Base-by-base conservation (phyloP, 176 grass and related monocot species). In the Panicum miliaceum region DNA sequence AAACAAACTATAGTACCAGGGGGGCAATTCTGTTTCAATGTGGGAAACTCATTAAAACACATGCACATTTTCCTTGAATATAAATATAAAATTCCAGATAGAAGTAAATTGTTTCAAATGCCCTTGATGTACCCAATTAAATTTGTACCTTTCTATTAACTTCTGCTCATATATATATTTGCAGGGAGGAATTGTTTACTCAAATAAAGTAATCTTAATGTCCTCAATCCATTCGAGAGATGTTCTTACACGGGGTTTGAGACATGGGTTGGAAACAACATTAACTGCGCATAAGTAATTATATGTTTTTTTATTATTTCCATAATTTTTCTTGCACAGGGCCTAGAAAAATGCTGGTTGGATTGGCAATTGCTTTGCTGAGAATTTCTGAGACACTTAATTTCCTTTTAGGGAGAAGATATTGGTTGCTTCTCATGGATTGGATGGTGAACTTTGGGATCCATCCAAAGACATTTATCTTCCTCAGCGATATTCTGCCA, bases 101-200 rank as follows among this genome's bases (percentile, higher is more conserved):
- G 8, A 78, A 72, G 46, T 67, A 50, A 85, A 50, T 50, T 60
- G 22, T 71, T 60, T 62, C 40, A 71, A 2, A 51, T 25, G 13
- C 0, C 40, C 40, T 50, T 71, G 42, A 72, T 50, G 12, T 22
- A 76, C 57, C 62, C 27, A 54, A 43, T 68, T 37, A 86, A 61
- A 41, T 22, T 12, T 53, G 72, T 42, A 78, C 38, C 2, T 75
- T 51, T 48, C 18, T 48, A 66, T 48, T 52, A 74, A 36, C 41
- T 81, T 41, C 64, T 84, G 36, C 22, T 60, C 12, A 35, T 83
- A 41, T 75, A 88, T 82, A 41, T 62, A 91, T 89, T 47, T 83
- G n/a, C 79, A 92, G 90, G 90, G 90, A 22, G 90, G 90, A 40
- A 89, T 92, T 71, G 73, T 89, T 83, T 92, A 92, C 80, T 89